phyloP scores from a whole-genome alignment of 371 early-diverging fungal genomes.

The Lichtheimia corymbifera region DNA sequence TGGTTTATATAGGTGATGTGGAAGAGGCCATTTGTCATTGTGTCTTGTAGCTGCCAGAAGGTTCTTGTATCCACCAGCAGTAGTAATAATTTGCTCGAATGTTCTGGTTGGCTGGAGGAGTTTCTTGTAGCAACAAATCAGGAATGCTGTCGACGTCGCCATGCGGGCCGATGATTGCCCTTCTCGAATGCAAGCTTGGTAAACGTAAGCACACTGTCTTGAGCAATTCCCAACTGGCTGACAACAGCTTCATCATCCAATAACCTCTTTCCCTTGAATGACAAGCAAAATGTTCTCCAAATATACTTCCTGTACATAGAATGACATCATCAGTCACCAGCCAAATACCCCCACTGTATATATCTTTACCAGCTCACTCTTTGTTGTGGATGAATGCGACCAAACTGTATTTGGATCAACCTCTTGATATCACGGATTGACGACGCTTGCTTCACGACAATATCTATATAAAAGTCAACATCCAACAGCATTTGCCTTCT shows the following conservation, averaged over 20 bases:
- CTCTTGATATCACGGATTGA: slow-evolving; percentile 38
- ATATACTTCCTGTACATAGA: slow-evolving; percentile 37
- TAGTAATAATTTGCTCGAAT: no score
- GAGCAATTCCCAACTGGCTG: slow-evolving; percentile 39
- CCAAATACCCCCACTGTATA: slow-evolving; percentile 16
- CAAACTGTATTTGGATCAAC: slow-evolving; percentile 20
- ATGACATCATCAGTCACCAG: neutral
- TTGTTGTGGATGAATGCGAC: slow-evolving; percentile 6
- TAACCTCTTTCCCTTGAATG: slow-evolving; percentile 17
- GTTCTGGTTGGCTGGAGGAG: no score
- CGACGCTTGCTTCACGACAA: slow-evolving; percentile 36
- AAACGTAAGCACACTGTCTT: slow-evolving; percentile 34
- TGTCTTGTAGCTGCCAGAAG: slow-evolving; percentile 7
- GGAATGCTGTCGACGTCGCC: slow-evolving; percentile 8
- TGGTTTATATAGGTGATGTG: neutral
- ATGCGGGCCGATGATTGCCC: slow-evolving; percentile 32
- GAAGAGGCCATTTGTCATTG: slow-evolving; percentile 2
- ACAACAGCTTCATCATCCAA: slow-evolving; percentile 31
- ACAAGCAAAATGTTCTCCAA: slow-evolving; percentile 39
- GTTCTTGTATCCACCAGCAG: neutral
- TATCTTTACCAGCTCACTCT: slow-evolving; percentile 8
- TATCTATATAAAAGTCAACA: slow-evolving; percentile 13
- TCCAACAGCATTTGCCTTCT: neutral
- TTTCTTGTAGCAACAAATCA: neutral
- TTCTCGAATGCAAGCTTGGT: slow-evolving; percentile 26